A percentile compares a stretch with the other conserved stretches of the same genome.
phyloP scores from a whole-genome alignment of 495 filamentous ascomycete species.

The Parachaetomium inaequale region DNA sequence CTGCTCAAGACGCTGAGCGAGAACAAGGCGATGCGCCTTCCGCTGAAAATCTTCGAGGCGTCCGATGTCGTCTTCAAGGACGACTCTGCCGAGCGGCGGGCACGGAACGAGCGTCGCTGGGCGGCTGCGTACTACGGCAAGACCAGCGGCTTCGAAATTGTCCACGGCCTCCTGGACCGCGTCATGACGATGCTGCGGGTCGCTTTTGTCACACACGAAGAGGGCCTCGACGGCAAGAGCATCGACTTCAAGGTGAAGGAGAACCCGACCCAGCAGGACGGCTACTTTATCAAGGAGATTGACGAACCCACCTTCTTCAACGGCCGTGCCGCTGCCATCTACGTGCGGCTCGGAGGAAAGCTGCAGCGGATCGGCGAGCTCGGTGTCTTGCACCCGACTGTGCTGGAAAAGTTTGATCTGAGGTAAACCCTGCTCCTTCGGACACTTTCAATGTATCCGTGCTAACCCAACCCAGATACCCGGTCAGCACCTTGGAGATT shows the following conservation, averaged over 20 bases:
- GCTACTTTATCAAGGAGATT: slow-evolving; percentile 91
- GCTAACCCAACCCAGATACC: slow-evolving; percentile 59
- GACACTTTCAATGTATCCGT: background rate
- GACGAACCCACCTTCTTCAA: slow-evolving; percentile 88
- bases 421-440: slow-evolving; percentile 48
- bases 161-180: slow-evolving; percentile 90
- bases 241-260: slow-evolving; percentile 47
- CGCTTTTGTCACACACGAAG: slow-evolving; percentile 71
- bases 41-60: slow-evolving; percentile 90
- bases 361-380: slow-evolving; percentile 75
- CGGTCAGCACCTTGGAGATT: slow-evolving; percentile 90
- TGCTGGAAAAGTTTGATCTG: slow-evolving; percentile 90
- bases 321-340: slow-evolving; percentile 82
- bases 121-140: slow-evolving; percentile 94
- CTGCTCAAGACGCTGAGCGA: slow-evolving; percentile 92
- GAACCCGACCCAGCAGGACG: slow-evolving; percentile 52
- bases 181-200: slow-evolving; percentile 88
- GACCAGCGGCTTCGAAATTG: slow-evolving; percentile 91
- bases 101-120: slow-evolving; percentile 88
- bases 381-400: slow-evolving; percentile 88
- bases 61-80: slow-evolving; percentile 92
- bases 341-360: slow-evolving; percentile 66
- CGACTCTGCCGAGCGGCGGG: slow-evolving; percentile 68
- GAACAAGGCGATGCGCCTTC: slow-evolving; percentile 85
- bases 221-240: slow-evolving; percentile 56